Base-by-base conservation (phyloP, 179 eudicot genomes). In the Beta corolliflora region DNA sequence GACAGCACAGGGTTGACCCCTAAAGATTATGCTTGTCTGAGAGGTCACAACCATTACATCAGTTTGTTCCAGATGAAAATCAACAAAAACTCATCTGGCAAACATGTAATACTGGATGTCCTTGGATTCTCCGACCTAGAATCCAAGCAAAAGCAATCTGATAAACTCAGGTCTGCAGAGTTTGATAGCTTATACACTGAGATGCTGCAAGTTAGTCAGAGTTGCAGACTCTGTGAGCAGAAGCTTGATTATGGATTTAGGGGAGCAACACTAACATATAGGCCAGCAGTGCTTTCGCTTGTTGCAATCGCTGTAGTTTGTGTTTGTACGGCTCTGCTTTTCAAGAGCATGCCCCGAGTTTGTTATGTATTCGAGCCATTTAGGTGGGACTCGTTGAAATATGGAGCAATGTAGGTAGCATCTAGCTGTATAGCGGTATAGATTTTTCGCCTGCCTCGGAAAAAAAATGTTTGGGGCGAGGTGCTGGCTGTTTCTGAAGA, bases 271-370 rank as follows among this genome's bases (percentile, higher is more conserved):
- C 61, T 91, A 31, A 76, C 87, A 29, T 91, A 80, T 81, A 89
- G 89, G 78, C 97, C 98, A 1, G 91, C 90, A 19, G 89, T 94
- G 92, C 87, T 94, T 36, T 90, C 98, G 0, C 87, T 94, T 89
- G 88, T 94, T 73, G 85, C 94, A 18, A 88, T 94, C 64, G 97
- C 98, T 16, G 96, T 94, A n/a, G 94, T 93, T 8, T 94, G 98
- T 75, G 97, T 94, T 11, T 94, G 98, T 56, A 93, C 87, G 3
- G 97, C 98, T 67, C 81, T 94, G 84, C 86, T 90, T 66, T 94
- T 94, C 88, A 94, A 91, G 81, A 93, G 93, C 84, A 81, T 84
- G 19, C 98, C 98, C 44, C 87, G 81, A 69, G 98, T 94, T 79
- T 59, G 76, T 72, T 91, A 85, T 60, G 80, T 86, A 67, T 82